Percentiles rank a stretch among this genome's conserved stretches.
phyloP scores from a whole-genome alignment of 2,329 filamentous ascomycete genomes.

The Fusarium chlamydosporum region DNA sequence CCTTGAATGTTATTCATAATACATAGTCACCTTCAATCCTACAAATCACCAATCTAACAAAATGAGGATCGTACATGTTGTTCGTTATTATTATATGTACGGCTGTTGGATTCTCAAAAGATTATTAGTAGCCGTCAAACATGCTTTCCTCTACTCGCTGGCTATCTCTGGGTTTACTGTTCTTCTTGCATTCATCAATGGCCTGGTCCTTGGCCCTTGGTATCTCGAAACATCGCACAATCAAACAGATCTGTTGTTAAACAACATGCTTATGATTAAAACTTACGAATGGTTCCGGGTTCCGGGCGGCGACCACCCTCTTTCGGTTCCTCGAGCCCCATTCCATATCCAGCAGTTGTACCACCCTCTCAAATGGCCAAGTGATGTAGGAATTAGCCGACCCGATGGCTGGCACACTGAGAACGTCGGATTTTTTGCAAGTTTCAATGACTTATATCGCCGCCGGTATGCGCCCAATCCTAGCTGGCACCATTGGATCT shows the following conservation, averaged over 20 bases:
- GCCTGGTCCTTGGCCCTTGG: neutral
- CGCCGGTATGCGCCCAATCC: neutral
- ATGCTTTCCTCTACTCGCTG: no score
- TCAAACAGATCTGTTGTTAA: accelerated
- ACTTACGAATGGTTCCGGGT: neutral
- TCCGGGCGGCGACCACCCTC: neutral
- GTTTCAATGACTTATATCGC: neutral
- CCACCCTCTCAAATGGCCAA: neutral
- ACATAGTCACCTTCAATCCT: no score
- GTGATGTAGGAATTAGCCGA: neutral
- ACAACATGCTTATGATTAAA: neutral
- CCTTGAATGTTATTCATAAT: no score
- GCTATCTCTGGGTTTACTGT: neutral
- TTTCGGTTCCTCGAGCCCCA: neutral
- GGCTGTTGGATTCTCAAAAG: no score
- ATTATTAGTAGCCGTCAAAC: no score
- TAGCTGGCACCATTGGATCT: conserved; percentile 10
- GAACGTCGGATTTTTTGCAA: neutral
- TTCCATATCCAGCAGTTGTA: neutral
- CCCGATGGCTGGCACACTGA: neutral
- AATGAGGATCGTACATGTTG: no score
- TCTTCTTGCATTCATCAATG: neutral
- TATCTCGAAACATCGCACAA: accelerated
- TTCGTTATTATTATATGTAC: no score
- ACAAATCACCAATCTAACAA: no score